phyloP scores from a whole-genome alignment of 495 filamentous ascomycete genomes.

The Podospora fimiseda region DNA sequence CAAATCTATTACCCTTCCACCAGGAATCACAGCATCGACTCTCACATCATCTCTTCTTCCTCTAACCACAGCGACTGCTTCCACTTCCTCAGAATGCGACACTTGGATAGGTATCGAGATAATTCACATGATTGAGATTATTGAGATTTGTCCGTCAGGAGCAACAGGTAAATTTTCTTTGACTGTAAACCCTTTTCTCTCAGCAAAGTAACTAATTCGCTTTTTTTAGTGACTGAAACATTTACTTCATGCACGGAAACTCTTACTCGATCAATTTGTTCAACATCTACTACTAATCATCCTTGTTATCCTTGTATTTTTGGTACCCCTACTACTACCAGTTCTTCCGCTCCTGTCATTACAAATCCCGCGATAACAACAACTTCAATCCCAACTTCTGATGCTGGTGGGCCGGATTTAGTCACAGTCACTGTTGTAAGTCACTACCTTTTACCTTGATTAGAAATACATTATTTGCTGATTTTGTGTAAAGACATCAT shows the following conservation, averaged over 20 bases:
- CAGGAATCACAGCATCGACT: background rate
- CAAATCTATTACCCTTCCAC: background rate
- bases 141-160: constrained; percentile 27
- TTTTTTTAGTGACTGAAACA: constrained; percentile 18
- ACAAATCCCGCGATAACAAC: background rate
- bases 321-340: constrained; percentile 12
- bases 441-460: background rate
- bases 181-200: background rate
- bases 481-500: constrained; percentile 15
- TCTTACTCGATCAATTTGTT: constrained; percentile 33
- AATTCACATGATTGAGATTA: constrained; percentile 29
- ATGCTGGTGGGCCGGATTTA: constrained; percentile 5
- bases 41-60: background rate
- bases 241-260: constrained; percentile 23
- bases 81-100: constrained; percentile 15
- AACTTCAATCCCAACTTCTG: background rate
- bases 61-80: background rate
- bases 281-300: constrained; percentile 25
- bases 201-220: background rate
- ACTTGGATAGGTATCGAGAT: constrained; percentile 34
- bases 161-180: constrained; percentile 16
- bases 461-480: background rate
- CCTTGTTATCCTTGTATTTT: constrained; percentile 36
- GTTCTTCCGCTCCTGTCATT: background rate
- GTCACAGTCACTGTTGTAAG: constrained; percentile 32